Base-by-base conservation (phyloP, 2,329 filamentous ascomycete genomes). In the Beauveria medogensis region DNA sequence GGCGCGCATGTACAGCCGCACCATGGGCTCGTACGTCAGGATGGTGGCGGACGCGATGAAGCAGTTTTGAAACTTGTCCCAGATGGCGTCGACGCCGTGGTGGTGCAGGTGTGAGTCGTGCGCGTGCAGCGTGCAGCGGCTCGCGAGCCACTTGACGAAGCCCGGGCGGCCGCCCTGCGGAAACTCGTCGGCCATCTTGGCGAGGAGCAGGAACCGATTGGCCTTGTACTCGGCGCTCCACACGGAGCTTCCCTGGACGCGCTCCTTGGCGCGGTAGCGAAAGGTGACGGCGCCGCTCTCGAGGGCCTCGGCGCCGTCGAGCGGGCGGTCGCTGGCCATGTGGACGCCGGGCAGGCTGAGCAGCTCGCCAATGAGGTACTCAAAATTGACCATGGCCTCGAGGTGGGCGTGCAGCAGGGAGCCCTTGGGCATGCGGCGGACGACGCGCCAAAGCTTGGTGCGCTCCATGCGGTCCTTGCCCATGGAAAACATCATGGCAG, bases 401-500 rank as follows among this genome's bases (percentile, higher is more conserved):
- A 95, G 78, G 73, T 97, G 92, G 48, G 91, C 91, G 76, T 97
- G 92, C 63, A 96, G 76, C 34, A 96, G 78, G 9, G 87, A 82
- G 14, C 93, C 94, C 73, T 97, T 97, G 30, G 93, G 93, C 89
- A 97, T 91, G 65, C 79, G 82, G 62, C 87, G 83, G 18, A 96
- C 82, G 67, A 97, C 94, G 65, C 85, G 82, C 91, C 91, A 97
- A 26, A 97, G 79, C 69, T 86, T 86, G 16, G 91, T 96, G 66
- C 80, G 80, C 74, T 96, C 91, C 85, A 96, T 95, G 43, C 85
- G 84, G n/a, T 86, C 83, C 73, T 92, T 93, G 67, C 91, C 91
- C 41, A 93, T 80, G 41, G 84, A 87, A 74, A 96, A 97, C 89
- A 96, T 94, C 88, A 96, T 96, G 12, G 92, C 92, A 0, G 91